Percentiles rank a stretch among this genome's conserved stretches.
phyloP scores from a whole-genome alignment of 2,329 filamentous ascomycete genomes.

The Colletotrichum sp. region DNA sequence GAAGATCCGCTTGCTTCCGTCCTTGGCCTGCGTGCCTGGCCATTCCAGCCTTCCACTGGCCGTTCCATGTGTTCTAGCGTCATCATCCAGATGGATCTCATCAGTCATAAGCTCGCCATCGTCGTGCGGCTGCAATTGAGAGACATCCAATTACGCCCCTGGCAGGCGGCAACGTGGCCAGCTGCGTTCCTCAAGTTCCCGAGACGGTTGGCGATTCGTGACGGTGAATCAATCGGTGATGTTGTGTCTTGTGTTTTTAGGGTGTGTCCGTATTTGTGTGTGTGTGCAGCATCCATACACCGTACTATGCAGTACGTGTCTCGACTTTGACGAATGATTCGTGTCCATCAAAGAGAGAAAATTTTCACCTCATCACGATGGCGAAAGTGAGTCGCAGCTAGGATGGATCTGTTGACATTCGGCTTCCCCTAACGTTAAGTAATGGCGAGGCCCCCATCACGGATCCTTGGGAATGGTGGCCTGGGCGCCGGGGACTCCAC shows the following conservation, averaged over 20 bases:
- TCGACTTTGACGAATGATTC: neutral
- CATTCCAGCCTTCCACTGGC: constrained; percentile 11
- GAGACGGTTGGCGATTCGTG: neutral
- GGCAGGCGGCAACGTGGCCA: constrained; percentile 8
- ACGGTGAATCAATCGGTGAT: neutral
- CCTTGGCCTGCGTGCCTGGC: constrained; percentile 9
- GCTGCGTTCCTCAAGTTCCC: neutral
- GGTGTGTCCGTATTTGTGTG: neutral
- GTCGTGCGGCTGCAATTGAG: neutral
- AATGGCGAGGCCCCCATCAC: constrained; percentile 20
- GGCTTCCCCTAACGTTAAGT: constrained; percentile 23
- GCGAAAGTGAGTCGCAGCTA: constrained; percentile 1
- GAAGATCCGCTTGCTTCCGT: constrained; percentile 21
- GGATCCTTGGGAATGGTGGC: constrained; percentile 7
- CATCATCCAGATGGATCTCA: constrained; percentile 17
- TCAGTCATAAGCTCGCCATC: constrained; percentile 22
- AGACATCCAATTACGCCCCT: constrained; percentile 5
- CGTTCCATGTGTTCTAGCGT: constrained; percentile 15
- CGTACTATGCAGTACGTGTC: neutral
- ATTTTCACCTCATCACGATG: constrained; percentile 19
- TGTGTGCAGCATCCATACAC: neutral
- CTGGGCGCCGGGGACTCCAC: constrained; percentile 9
- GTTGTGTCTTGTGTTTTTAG: neutral
- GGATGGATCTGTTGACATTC: constrained; percentile 19
- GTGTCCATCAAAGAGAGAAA: neutral